Percentiles rank a stretch among this genome's conserved stretches.
These are phyloP conservation scores for Tagetes patula DNA, from an alignment of 129 eudicot species.

Conservation along the genomic window DNA sequence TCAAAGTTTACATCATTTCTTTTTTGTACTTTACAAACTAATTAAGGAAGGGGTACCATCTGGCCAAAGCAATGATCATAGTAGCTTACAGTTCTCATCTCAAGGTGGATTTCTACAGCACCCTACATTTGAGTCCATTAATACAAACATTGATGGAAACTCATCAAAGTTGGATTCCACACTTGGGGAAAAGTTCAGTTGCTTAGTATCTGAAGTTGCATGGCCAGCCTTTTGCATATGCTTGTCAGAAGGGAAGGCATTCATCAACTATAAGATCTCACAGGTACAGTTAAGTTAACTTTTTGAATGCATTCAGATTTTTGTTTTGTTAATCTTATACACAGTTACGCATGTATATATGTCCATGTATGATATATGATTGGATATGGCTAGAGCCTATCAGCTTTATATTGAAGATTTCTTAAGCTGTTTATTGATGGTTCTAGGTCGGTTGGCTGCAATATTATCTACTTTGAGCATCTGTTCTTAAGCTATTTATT, in stretches of 20 bases:
- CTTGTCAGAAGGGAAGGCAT: constrained; percentile 75
- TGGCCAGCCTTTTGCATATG: constrained; percentile 79
- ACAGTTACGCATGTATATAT: background rate
- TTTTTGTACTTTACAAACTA: constrained; percentile 82
- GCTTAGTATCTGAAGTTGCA: constrained; percentile 58
- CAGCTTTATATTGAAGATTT: constrained; percentile 9
- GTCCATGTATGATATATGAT: background rate
- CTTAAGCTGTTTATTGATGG: too few relatives aligned
- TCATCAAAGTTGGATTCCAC: constrained; percentile 39
- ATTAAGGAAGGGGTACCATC: constrained; percentile 72
- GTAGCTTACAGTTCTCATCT: constrained; percentile 42
- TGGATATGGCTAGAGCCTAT: constrained; percentile 20
- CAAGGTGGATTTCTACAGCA: constrained; percentile 92
- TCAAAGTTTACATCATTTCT: constrained; percentile 75
- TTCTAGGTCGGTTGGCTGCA: too few relatives aligned
- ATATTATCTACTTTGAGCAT: too few relatives aligned
- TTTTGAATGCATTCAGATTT: constrained; percentile 3
- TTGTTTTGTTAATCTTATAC: constrained; percentile 9
- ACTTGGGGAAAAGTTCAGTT: constrained; percentile 62
- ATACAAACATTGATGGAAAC: constrained; percentile 26
- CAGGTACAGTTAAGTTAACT: constrained; percentile 53
- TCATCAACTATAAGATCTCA: constrained; percentile 61
- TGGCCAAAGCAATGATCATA: constrained; percentile 30
- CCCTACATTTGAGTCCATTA: constrained; percentile 45
- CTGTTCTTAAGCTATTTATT: background rate